phyloP scores from a whole-genome alignment of 441 rosid genomes.

The Euphorbia schlechtendalii region DNA sequence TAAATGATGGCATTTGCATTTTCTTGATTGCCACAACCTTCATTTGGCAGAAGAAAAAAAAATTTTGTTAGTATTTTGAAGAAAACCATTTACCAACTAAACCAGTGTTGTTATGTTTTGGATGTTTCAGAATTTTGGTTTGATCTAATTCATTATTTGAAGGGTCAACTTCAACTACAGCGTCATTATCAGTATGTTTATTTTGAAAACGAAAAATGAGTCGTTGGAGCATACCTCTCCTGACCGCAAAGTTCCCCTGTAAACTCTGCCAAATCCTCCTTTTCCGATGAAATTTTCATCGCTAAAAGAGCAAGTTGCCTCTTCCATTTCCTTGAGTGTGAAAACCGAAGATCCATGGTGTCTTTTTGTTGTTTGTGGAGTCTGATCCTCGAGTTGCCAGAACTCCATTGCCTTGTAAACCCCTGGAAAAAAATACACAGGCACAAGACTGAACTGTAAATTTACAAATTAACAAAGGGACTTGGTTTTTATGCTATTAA shows the following conservation, averaged over 20 bases:
- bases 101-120: no score
- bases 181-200: no score
- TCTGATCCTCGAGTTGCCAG: conserved; percentile 66
- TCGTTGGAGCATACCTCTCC: conserved; percentile 59
- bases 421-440: conserved; percentile 71
- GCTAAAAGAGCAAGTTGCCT: conserved; percentile 68
- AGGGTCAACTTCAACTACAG: no score
- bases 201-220: no score
- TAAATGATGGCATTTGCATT: conserved; percentile 77
- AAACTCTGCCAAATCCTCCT: conserved; percentile 93
- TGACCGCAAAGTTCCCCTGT: conserved; percentile 67
- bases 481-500: no score
- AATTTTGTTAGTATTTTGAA: no score
- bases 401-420: conserved; percentile 55
- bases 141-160: no score
- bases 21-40: conserved; percentile 96
- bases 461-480: no score
- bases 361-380: conserved; percentile 41
- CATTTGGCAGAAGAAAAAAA: no score
- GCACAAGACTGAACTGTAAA: no score
- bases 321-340: conserved; percentile 88
- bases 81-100: no score
- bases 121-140: no score
- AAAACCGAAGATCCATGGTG: conserved; percentile 64
- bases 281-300: conserved; percentile 67